phyloP scores from a whole-genome alignment of 83 land plant species.

The Picea engelmannii region DNA sequence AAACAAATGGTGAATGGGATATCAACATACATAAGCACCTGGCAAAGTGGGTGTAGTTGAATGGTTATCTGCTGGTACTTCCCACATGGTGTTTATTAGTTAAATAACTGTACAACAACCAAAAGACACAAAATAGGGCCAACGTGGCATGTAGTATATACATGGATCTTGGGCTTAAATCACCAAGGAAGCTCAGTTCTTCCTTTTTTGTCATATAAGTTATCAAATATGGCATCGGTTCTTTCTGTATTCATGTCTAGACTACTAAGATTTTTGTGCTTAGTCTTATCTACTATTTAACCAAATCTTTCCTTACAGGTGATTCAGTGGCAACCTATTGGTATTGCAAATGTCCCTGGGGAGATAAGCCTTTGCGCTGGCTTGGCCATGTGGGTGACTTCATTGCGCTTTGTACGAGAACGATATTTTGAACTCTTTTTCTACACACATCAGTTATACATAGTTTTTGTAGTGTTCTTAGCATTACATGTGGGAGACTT shows the following conservation, averaged over 20 bases:
- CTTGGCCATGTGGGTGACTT: slow-evolving; percentile 87
- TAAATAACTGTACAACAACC: too few species aligned
- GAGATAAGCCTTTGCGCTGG: slow-evolving; percentile 82
- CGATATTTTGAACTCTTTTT: slow-evolving; percentile 83
- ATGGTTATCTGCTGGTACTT: too few species aligned
- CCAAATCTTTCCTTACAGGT: slow-evolving; percentile 45
- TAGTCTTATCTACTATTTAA: background rate
- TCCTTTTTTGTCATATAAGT: too few species aligned
- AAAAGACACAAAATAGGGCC: too few species aligned
- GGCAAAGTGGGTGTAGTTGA: too few species aligned
- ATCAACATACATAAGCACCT: too few species aligned
- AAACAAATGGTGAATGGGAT: too few species aligned
- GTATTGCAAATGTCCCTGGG: slow-evolving; percentile 83
- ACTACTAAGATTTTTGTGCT: slow-evolving; percentile 2
- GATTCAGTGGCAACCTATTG: slow-evolving; percentile 59
- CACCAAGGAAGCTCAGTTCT: too few species aligned
- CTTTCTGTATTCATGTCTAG: background rate
- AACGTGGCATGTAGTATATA: too few species aligned
- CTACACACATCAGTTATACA: slow-evolving; percentile 94
- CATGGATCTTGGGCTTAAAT: too few species aligned
- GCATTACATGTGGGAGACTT: slow-evolving; percentile 90
- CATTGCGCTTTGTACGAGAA: slow-evolving; percentile 65
- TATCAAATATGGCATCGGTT: background rate
- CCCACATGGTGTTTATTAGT: too few species aligned
- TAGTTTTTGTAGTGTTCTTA: slow-evolving; percentile 80